Conservation (phyloP, 2,329 filamentous ascomycete genomes). For the Sporothrix phasma region DNA sequence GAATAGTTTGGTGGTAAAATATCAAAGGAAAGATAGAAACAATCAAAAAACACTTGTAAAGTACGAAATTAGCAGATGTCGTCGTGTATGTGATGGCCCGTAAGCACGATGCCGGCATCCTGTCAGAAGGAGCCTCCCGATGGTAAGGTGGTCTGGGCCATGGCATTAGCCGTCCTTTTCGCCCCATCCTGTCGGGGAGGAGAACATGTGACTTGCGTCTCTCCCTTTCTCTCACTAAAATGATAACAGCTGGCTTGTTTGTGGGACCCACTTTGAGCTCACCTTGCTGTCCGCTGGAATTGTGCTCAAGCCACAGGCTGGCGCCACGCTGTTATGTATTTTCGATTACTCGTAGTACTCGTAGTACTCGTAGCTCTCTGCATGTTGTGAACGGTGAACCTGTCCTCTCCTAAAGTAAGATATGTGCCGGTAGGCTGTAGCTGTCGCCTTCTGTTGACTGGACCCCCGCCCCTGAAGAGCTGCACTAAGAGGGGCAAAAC, state of each 20-base stretch:
- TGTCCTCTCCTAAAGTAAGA: not conserved
- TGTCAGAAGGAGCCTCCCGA: not conserved
- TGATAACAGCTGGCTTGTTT: conserved; percentile 18
- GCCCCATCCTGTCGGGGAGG: not conserved
- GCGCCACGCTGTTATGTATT: not conserved
- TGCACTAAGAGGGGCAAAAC: conserved; percentile 7
- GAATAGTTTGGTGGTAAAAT: not conserved
- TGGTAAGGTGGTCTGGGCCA: not conserved
- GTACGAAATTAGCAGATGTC: not conserved
- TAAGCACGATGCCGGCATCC: not conserved
- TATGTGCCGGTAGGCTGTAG: not conserved
- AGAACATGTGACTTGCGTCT: conserved; percentile 10
- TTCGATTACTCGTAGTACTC: not conserved
- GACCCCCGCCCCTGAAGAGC: not conserved
- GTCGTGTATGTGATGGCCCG: not conserved
- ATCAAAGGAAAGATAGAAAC: not conserved
- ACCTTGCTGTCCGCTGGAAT: not conserved
- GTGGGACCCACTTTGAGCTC: conserved; percentile 5
- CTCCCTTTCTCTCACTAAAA: not conserved
- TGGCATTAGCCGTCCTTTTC: not conserved
- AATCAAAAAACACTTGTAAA: not conserved
- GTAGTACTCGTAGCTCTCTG: not conserved
- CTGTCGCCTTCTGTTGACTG: not conserved
- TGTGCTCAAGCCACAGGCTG: conserved; percentile 10
- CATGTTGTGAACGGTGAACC: too few relatives aligned